Base-by-base conservation (phyloP, 2,329 filamentous ascomycete species). In the Fusarium setosum region DNA sequence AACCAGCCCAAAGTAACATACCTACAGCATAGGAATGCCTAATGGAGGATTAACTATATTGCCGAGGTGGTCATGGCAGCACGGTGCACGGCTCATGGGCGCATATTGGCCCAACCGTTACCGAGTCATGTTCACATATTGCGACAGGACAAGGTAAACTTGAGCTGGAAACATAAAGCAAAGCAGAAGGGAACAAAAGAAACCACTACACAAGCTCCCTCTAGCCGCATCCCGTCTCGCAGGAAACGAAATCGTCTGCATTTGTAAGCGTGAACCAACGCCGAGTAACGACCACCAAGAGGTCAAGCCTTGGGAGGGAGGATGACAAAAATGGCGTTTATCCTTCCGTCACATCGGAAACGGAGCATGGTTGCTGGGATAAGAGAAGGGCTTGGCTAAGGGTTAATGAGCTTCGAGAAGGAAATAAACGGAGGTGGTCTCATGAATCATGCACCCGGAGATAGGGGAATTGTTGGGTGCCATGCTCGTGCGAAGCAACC, bases 391-490 rank as follows among this genome's bases (percentile, higher is more conserved):
- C 38, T 31, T 62, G 42, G 48, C 32, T 41, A 31, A 23, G 11
- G 21, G 35, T 20, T 18, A 32, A 34, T 38, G 23, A 51, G 32
- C 53, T 41, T 45, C 32, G 44, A 42, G 42, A 42, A 44, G 42
- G 53, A 62, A 55, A 44, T 47, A 57, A 65, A 42, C 29, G 44
- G 42, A 61, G 15, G 51, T 32, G 38, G 38, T 61, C 47, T 17
- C 51, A 67, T 49, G 64, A 67, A 50, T 67, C 64, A 58, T 65
- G 55, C 41, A 26, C 34, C n/a, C 21, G 37, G 56, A 56, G 44
- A 51, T 56, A 61, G 51, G 56, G 53, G 60, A 38, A 41, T 29
- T 38, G 17, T 45, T 35, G 31, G 34, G 23, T 48, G 24, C 35
- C 41, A n/a, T 18, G 53, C 53, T 49, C 47, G 44, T 55, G 55